Conservation (phyloP, 441 rosid genomes). For the Eutrema salsugineum region DNA sequence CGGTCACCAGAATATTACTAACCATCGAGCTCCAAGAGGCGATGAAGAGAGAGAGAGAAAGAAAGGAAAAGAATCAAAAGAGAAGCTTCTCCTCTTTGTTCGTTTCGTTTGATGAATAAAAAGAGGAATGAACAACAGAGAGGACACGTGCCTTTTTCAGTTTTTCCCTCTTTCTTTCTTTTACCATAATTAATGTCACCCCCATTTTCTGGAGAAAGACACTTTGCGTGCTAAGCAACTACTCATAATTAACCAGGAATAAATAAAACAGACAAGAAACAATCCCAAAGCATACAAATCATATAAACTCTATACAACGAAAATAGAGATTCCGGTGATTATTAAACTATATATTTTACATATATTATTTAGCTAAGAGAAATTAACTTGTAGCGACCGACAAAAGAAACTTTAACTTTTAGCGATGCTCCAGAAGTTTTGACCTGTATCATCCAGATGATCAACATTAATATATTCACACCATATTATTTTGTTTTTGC, state of each 20-base stretch:
- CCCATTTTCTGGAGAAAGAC: background rate
- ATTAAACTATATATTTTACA: slow-evolving; percentile 17
- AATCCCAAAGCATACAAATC: background rate
- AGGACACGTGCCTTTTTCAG: slow-evolving; percentile 21
- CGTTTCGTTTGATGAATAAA: background rate
- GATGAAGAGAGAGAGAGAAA: slow-evolving; percentile 8
- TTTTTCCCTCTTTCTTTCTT: background rate
- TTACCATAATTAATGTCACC: background rate
- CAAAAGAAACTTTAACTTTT: slow-evolving; percentile 18
- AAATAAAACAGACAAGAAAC: background rate
- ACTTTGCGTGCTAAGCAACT: slow-evolving; percentile 21
- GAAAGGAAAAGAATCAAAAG: slow-evolving; percentile 23
- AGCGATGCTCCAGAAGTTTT: slow-evolving; percentile 31
- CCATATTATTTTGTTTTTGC: background rate
- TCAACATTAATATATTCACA: background rate
- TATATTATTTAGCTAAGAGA: slow-evolving; percentile 1
- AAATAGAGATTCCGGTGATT: slow-evolving; percentile 12
- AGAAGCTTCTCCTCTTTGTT: slow-evolving; percentile 33
- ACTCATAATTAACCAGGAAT: background rate
- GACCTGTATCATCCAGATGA: slow-evolving; percentile 29
- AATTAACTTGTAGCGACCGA: slow-evolving; percentile 24
- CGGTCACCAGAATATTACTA: slow-evolving; percentile 65
- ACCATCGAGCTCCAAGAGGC: slow-evolving; percentile 37
- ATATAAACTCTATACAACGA: background rate
- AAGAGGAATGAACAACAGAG: slow-evolving; percentile 14